Evolutionary conservation across 225 moss, liverwort and hornwort genomes (phyloP).

Genomic region (Antitrichia curtipendula): DNA sequence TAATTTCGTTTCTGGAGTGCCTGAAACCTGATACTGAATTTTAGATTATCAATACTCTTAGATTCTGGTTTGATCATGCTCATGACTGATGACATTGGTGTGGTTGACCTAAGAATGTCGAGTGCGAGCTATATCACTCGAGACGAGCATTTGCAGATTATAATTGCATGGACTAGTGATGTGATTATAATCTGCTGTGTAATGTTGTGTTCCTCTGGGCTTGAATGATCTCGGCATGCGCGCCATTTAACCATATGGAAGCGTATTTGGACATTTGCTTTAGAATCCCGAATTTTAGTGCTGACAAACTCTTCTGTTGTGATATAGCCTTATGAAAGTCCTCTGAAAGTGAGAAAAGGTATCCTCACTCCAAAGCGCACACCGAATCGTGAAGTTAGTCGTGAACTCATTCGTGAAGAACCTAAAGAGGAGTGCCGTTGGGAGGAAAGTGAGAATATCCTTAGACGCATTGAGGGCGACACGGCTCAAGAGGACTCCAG

Average conservation of each 20-base stretch:
- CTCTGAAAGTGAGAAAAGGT: constrained; percentile 29
- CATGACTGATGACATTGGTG: background rate
- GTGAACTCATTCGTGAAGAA: constrained; percentile 30
- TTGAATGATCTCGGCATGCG: background rate
- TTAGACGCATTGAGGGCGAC: constrained; percentile 47
- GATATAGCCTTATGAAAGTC: constrained; percentile 46
- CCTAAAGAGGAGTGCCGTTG: constrained; percentile 42
- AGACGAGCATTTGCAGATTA: background rate
- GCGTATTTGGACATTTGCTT: background rate
- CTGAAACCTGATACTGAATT: background rate
- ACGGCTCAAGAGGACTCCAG: constrained; percentile 28
- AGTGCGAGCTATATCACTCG: background rate
- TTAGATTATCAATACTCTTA: background rate
- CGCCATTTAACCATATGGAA: background rate
- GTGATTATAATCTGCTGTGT: background rate
- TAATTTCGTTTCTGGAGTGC: background rate
- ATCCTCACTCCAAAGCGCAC: constrained; percentile 24
- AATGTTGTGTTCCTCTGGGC: background rate
- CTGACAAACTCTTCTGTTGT: background rate
- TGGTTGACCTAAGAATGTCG: background rate
- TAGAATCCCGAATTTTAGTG: background rate
- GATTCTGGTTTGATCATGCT: background rate
- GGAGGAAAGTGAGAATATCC: constrained; percentile 65
- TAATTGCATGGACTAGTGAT: background rate
- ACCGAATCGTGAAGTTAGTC: constrained; percentile 22